These are phyloP conservation scores for Petrea volubilis DNA, from an alignment of 257 asterid species.

Conservation along the genomic window DNA sequence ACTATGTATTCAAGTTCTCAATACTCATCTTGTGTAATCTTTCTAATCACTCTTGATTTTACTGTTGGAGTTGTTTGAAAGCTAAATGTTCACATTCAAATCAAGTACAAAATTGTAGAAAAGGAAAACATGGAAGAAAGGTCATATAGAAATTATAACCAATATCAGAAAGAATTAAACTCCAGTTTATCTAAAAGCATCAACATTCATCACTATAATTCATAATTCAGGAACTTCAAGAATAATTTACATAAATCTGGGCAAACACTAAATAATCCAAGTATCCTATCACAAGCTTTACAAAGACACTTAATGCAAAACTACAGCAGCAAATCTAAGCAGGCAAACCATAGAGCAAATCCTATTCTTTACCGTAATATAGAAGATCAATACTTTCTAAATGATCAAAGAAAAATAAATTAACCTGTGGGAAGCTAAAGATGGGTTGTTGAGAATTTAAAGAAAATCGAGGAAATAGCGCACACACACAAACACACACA, in stretches of 20 bases:
- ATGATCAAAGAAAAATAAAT: background rate
- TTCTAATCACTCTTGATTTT: background rate
- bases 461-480: conserved; percentile 27
- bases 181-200: background rate
- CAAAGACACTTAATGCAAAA: conserved; percentile 24
- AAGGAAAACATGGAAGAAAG: background rate
- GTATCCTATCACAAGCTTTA: conserved; percentile 1
- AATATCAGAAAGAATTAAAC: background rate
- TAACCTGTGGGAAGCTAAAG: conserved; percentile 37
- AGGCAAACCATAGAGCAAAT: background rate
- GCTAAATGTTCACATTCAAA: background rate
- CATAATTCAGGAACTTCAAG: conserved; percentile 11
- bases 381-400: conserved; percentile 3
- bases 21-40: background rate
- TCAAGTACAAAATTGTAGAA: conserved; percentile 23
- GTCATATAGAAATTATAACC: background rate
- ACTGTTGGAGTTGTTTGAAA: background rate
- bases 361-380: background rate
- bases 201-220: conserved; percentile 20
- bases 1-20: background rate
- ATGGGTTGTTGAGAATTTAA: conserved; percentile 36
- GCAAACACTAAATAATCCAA: background rate
- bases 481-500: background rate
- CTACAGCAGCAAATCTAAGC: conserved; percentile 24
- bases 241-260: conserved; percentile 18